Percentiles rank a stretch among this genome's conserved stretches.
These are phyloP conservation scores for Ustilago tritici DNA, from an alignment of 1,284 basidiomycete genomes.

Conservation along the genomic window DNA sequence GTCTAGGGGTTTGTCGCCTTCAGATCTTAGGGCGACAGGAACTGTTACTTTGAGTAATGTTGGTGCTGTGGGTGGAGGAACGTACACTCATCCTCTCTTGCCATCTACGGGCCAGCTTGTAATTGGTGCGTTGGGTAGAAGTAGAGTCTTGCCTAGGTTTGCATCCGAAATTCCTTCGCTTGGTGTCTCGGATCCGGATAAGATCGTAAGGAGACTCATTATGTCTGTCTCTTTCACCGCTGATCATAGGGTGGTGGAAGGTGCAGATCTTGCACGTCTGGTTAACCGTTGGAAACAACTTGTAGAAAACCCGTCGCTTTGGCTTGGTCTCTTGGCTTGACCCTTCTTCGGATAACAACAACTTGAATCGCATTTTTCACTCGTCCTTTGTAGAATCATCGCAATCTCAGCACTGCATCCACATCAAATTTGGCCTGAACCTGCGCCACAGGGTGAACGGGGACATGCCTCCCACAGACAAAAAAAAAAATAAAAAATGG, in stretches of 20 bases:
- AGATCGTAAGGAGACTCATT: conserved; percentile 48
- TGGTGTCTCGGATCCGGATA: conserved; percentile 24
- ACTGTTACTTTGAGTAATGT: conserved; percentile 86
- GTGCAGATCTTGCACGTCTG: conserved; percentile 89
- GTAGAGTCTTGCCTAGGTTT: conserved; percentile 50
- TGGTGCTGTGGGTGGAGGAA: conserved; percentile 60
- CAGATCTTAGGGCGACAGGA: conserved; percentile 65
- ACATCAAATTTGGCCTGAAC: neutral
- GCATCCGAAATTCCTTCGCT: conserved; percentile 46
- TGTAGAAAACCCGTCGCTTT: conserved; percentile 82
- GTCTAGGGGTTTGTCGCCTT: conserved; percentile 24
- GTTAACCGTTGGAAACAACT: conserved; percentile 88
- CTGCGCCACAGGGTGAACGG: no score
- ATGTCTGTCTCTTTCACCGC: conserved; percentile 71
- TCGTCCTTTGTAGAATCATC: conserved; percentile 3
- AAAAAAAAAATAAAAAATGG: no score
- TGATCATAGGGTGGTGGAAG: conserved; percentile 91
- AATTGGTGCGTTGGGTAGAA: conserved; percentile 83
- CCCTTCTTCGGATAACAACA: neutral
- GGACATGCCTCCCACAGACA: no score
- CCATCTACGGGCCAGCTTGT: conserved; percentile 89
- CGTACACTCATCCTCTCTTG: conserved; percentile 73
- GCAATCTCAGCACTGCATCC: neutral
- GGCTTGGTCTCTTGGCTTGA: conserved; percentile 74
- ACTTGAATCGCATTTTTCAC: neutral